Evolutionary conservation across 2,329 filamentous ascomycete genomes (phyloP).

Genomic region (Pseudonectria buxi): DNA sequence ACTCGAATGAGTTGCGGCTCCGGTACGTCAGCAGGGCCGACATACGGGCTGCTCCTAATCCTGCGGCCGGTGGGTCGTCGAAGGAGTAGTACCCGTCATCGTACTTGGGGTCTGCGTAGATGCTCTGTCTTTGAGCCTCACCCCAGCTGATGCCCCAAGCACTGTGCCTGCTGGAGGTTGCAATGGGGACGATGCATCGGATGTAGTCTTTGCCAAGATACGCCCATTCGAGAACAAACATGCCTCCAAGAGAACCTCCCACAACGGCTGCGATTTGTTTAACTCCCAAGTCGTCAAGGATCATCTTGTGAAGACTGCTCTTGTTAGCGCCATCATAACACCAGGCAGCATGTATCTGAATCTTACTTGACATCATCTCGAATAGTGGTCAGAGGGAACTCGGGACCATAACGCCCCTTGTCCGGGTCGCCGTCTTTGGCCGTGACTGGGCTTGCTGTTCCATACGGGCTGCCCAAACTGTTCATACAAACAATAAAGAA

Average conservation of each 20-base stretch:
- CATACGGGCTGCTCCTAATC: constrained; percentile 92
- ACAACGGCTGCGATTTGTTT: constrained; percentile 71
- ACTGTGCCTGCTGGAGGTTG: constrained; percentile 76
- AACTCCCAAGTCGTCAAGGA: constrained; percentile 75
- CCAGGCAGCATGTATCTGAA: neutral
- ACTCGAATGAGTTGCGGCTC: constrained; percentile 94
- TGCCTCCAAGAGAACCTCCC: constrained; percentile 80
- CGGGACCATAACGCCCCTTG: constrained; percentile 80
- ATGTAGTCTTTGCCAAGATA: constrained; percentile 87
- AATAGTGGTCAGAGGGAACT: constrained; percentile 93
- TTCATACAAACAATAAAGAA: constrained; percentile 88
- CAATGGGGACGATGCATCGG: constrained; percentile 72
- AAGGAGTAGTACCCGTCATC: constrained; percentile 93
- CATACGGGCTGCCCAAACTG: constrained; percentile 77
- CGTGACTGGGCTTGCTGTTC: constrained; percentile 82
- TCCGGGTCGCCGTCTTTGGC: constrained; percentile 71
- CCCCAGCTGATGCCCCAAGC: constrained; percentile 91
- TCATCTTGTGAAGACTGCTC: constrained; percentile 64
- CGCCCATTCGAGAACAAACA: constrained; percentile 87
- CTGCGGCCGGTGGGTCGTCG: constrained; percentile 76
- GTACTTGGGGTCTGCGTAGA: constrained; percentile 97
- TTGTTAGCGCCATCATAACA: neutral
- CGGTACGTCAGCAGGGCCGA: constrained; percentile 91
- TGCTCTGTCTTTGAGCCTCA: constrained; percentile 82
- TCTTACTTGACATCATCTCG: constrained; percentile 88